Evolutionary conservation across 306 rosid species (phyloP).

Genomic region (Carpinus fangiana): DNA sequence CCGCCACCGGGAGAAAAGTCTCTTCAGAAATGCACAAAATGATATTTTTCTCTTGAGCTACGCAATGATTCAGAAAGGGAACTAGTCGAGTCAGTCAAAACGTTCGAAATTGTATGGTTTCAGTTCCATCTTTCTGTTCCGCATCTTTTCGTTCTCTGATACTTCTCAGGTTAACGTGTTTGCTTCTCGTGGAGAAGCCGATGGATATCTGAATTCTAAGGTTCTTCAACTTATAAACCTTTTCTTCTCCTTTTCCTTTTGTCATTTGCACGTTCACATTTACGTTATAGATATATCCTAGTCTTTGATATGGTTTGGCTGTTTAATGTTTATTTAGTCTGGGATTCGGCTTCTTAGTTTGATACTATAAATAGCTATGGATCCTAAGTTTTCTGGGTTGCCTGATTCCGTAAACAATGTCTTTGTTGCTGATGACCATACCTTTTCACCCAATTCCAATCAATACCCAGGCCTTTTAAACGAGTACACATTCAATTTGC

Average conservation of each 20-base stretch:
- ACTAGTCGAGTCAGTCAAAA: too few relatives aligned
- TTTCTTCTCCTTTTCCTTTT: neutral
- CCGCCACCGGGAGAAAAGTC: too few relatives aligned
- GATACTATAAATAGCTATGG: conserved; percentile 25
- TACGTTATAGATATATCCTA: neutral
- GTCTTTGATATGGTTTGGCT: neutral
- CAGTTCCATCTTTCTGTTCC: neutral
- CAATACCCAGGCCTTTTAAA: conserved; percentile 19
- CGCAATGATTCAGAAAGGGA: too few relatives aligned
- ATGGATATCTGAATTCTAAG: conserved; percentile 9
- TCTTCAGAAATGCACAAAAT: too few relatives aligned
- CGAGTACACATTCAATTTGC: conserved; percentile 13
- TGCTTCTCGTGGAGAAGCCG: too few relatives aligned
- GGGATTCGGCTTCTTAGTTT: neutral
- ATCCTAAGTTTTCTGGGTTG: conserved; percentile 21
- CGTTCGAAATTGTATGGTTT: too few relatives aligned
- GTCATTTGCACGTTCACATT: too few relatives aligned
- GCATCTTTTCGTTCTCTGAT: neutral
- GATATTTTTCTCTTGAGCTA: too few relatives aligned
- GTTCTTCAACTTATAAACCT: conserved; percentile 5
- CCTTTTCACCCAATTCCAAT: conserved; percentile 19
- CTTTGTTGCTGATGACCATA: neutral
- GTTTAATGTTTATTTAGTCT: neutral
- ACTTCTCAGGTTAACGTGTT: neutral
- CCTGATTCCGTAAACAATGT: conserved; percentile 30